These are phyloP conservation scores for Chloranthus sessilifolius DNA, from an alignment of 164 flowering plant genomes.

Conservation along the genomic window DNA sequence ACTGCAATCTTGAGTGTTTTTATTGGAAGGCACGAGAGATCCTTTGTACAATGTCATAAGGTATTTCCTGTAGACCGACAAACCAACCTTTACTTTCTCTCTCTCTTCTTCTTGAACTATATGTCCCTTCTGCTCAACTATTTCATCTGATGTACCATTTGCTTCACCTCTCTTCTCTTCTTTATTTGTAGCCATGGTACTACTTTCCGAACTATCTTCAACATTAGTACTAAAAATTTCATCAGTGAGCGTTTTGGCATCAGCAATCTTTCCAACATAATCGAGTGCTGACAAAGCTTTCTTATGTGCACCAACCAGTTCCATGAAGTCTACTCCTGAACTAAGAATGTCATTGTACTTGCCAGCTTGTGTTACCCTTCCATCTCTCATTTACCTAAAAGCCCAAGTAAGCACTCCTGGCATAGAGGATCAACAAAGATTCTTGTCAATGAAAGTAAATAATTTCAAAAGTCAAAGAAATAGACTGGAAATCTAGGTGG, in stretches of 20 bases:
- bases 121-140: slow-evolving; percentile 44
- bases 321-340: slow-evolving; percentile 77
- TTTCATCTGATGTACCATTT: slow-evolving; percentile 33
- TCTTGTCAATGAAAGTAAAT: too few relatives aligned
- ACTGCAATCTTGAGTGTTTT: too few relatives aligned
- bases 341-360: slow-evolving; percentile 65
- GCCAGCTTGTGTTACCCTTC: slow-evolving; percentile 76
- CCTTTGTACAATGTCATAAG: slow-evolving; percentile 70
- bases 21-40: slow-evolving; percentile 76
- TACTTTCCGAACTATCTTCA: slow-evolving; percentile 12
- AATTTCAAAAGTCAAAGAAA: too few relatives aligned
- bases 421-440: too few relatives aligned
- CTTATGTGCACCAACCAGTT: slow-evolving; percentile 84
- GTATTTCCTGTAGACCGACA: slow-evolving; percentile 76
- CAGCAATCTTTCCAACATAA: slow-evolving; percentile 22
- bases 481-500: too few relatives aligned
- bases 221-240: slow-evolving; percentile 1
- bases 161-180: slow-evolving; percentile 16
- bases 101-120: slow-evolving; percentile 93
- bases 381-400: slow-evolving; percentile 84
- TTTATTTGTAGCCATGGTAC: slow-evolving; percentile 7
- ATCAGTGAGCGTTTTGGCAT: not conserved
- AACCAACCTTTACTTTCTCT: slow-evolving; percentile 80
- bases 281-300: slow-evolving; percentile 48
- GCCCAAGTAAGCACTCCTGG: too few relatives aligned